A percentile compares a stretch with the other conserved stretches of the same genome.
phyloP scores from a whole-genome alignment of 78 protist species.

The Dictyostelium purpureum region DNA sequence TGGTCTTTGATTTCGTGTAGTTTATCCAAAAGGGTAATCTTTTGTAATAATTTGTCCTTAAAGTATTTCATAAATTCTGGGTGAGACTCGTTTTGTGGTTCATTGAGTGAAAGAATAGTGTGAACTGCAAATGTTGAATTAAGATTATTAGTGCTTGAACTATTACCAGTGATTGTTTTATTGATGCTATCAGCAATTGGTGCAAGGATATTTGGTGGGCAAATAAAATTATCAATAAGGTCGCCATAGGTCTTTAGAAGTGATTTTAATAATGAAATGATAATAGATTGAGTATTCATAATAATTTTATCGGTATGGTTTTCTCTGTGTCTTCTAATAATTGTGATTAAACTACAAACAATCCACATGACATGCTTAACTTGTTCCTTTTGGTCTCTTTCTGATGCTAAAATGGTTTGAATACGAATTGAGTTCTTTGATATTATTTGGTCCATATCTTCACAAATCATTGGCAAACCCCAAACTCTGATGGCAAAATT shows the following conservation, averaged over 20 bases:
- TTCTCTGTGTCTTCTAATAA: constrained; percentile 28
- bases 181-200: background rate
- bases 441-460: constrained; percentile 64
- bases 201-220: background rate
- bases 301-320: background rate
- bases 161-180: background rate
- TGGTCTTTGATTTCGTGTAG: constrained; percentile 58
- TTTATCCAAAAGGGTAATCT: constrained; percentile 46
- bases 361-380: constrained; percentile 76
- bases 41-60: constrained; percentile 27
- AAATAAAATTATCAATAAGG: constrained; percentile 21
- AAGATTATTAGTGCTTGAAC: background rate
- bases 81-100: background rate
- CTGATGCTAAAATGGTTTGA: constrained; percentile 68
- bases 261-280: constrained; percentile 25
- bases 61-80: constrained; percentile 50
- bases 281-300: constrained; percentile 24
- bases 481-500: constrained; percentile 44
- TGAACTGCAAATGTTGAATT: constrained; percentile 11
- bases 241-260: constrained; percentile 72
- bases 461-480: constrained; percentile 66
- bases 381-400: constrained; percentile 59
- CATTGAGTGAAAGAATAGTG: constrained; percentile 39
- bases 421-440: constrained; percentile 67
- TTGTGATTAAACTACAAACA: constrained; percentile 28